These are phyloP conservation scores for Boletus subparvulus DNA, from an alignment of 768 basidiomycete genomes.

Conservation along the genomic window DNA sequence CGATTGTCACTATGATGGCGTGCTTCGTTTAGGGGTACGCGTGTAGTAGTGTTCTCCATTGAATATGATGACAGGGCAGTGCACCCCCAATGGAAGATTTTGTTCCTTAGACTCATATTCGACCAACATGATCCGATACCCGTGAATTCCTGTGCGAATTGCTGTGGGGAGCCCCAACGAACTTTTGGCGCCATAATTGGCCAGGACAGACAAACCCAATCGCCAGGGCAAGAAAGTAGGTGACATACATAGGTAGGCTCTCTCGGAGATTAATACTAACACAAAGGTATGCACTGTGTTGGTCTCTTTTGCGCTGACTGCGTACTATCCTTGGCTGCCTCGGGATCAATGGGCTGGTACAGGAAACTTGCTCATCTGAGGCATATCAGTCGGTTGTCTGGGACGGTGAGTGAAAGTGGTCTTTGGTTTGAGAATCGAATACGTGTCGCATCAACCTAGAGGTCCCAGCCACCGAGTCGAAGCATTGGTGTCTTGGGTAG, in stretches of 20 bases:
- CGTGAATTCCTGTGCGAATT: constrained; percentile 14
- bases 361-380: neutral
- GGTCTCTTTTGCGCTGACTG: neutral
- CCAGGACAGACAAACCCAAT: constrained; percentile 1
- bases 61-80: constrained; percentile 10
- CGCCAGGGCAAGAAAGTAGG: neutral
- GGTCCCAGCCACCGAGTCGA: neutral
- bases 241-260: neutral
- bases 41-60: neutral
- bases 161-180: neutral
- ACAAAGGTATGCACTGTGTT: neutral
- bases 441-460: neutral
- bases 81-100: constrained; percentile 10
- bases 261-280: constrained; percentile 7
- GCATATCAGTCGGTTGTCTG: neutral
- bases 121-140: neutral
- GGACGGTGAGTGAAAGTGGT: neutral
- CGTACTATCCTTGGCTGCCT: neutral
- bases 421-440: neutral
- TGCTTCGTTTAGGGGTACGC: neutral
- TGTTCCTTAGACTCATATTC: neutral
- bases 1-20: constrained; percentile 22
- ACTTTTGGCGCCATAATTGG: neutral
- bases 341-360: neutral
- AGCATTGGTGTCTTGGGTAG: neutral